Evolutionary conservation across 306 rosid genomes (phyloP).

Genomic region (Cicer yamashitae): DNA sequence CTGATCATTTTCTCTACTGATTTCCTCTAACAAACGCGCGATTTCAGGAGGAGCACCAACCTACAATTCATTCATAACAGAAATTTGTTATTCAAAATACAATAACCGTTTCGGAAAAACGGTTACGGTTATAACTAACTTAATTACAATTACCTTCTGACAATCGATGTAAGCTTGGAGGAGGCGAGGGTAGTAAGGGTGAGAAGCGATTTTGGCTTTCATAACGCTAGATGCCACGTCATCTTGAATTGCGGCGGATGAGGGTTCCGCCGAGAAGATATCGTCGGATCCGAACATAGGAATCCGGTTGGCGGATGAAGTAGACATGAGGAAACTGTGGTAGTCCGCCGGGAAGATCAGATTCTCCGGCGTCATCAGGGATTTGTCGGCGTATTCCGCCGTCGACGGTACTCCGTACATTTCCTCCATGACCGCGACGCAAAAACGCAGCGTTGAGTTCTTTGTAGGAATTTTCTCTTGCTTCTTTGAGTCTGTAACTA

Average conservation of each 20-base stretch:
- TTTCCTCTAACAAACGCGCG: slow-evolving; percentile 75
- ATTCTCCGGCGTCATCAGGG: slow-evolving; percentile 85
- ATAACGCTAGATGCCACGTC: slow-evolving; percentile 47
- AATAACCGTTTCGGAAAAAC: slow-evolving; percentile 23
- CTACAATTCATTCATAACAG: slow-evolving; percentile 38
- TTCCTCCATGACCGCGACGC: slow-evolving; percentile 67
- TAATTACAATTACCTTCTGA: slow-evolving; percentile 68
- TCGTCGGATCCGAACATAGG: slow-evolving; percentile 88
- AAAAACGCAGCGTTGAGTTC: slow-evolving; percentile 39
- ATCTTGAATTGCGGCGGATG: slow-evolving; percentile 58
- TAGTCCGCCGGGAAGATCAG: slow-evolving; percentile 80
- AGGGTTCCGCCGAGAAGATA: slow-evolving; percentile 59
- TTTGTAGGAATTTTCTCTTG: no score
- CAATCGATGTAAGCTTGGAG: slow-evolving; percentile 92
- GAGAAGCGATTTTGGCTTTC: slow-evolving; percentile 89
- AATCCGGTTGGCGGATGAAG: slow-evolving; percentile 50
- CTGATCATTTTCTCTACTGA: slow-evolving; percentile 72
- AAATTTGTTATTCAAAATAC: neutral
- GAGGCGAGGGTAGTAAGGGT: slow-evolving; percentile 86
- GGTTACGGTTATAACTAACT: neutral
- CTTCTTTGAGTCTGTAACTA: no score
- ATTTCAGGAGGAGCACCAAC: slow-evolving; percentile 98
- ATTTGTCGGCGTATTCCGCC: slow-evolving; percentile 68
- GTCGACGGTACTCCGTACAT: slow-evolving; percentile 73
- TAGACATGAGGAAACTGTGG: slow-evolving; percentile 59